A percentile compares a stretch with the other conserved stretches of the same genome.
Conservation (phyloP, 495 filamentous ascomycete genomes). For the Recurvomyces mirabilis region DNA sequence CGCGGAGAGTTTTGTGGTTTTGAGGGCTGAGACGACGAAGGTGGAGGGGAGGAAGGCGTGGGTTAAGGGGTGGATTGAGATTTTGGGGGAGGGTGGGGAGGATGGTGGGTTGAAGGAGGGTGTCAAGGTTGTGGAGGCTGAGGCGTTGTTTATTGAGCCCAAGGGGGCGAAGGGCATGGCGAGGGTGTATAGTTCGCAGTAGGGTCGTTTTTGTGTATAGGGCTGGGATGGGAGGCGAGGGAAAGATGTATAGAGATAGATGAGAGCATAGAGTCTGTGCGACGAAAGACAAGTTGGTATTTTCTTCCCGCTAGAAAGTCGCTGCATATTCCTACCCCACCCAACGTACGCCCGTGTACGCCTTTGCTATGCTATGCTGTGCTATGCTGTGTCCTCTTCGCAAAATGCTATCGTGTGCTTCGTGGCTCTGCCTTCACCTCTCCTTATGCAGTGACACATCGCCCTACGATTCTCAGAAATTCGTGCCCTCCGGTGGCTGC, state of each 20-base stretch:
- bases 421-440: no score
- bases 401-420: no score
- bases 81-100: slow-evolving; percentile 36
- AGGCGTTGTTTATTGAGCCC: slow-evolving; percentile 83
- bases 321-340: no score
- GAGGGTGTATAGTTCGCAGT: slow-evolving; percentile 14
- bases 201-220: background rate
- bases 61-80: slow-evolving; percentile 86
- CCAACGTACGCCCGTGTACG: background rate
- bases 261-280: background rate
- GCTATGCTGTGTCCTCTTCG: no score
- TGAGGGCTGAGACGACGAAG: slow-evolving; percentile 71
- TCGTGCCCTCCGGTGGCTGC: slow-evolving; percentile 82
- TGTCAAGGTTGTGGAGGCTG: slow-evolving; percentile 60
- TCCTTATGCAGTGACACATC: no score
- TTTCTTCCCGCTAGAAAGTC: no score
- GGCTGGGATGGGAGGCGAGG: no score
- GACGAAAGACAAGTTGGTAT: no score
- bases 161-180: slow-evolving; percentile 58
- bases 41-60: slow-evolving; percentile 93
- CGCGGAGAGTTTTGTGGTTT: slow-evolving; percentile 65
- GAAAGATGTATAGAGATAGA: no score
- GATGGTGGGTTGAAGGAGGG: slow-evolving; percentile 6
- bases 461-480: no score
- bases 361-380: slow-evolving; percentile 18